Evolutionary conservation across 2,329 filamentous ascomycete genomes (phyloP), one percentile per base, ranked within the genome.

Genomic region (Exophiala alcalophila): DNA sequence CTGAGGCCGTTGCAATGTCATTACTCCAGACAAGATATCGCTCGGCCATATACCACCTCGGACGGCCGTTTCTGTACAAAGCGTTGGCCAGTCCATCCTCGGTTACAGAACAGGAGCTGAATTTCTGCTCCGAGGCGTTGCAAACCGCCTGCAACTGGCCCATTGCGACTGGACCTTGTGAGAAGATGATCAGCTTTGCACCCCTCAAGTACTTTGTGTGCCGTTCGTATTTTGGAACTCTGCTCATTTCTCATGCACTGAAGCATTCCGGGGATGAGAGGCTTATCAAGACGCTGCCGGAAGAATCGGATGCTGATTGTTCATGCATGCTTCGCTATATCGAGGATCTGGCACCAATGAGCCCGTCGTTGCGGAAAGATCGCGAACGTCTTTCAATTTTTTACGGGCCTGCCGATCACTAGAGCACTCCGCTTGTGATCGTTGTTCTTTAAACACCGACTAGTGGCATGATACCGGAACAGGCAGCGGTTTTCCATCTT

Each of bases 41-140:
- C 20, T 19, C 20, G 18, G 39, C 39, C 9, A 9, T 18, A 10
- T 42, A 42, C 24, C 39, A 42, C 16, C 29, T 37, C 20, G 39
- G 39, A 8, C 16, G 39, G 14, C 39, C 39, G 10, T 42, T 42
- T 23, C 14, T 42, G 15, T 40, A 40, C 28, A 31, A 31, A 16
- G 28, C 28, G 14, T 16, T 31, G 12, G 28, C 28, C 28, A 31
- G 14, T 16, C 28, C 28, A 7, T 7, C 28, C 14, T 31, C 28
- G 14, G 14, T 31, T 7, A 11, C 28, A 31, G 28, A 31, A 7
- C 28, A 31, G 14, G 28, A 31, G 28, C 14, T 31, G 28, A 31
- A 31, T 12, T 31, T 31, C 14, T 31, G 28, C 12, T 31, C 28
- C 14, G 28, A 31, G 14, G 28, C 28, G 14, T 16, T 31, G 10